Percentiles rank a stretch among this genome's conserved stretches.
Conservation (phyloP, 129 eudicot species). For the Tanacetum coccineum region DNA sequence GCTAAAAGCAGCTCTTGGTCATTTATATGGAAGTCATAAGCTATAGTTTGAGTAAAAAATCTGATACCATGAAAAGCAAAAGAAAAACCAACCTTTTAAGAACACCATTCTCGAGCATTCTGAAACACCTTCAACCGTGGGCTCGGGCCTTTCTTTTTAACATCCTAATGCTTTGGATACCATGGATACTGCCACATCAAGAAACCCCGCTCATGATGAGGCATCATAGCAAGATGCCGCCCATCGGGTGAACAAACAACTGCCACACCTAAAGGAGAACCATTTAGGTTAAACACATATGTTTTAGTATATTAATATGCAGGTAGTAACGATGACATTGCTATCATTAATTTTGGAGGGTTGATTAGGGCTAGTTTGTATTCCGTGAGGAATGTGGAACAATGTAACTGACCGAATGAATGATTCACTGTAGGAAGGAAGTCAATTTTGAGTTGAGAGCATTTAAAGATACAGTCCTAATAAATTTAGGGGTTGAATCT, state of each 20-base stretch:
- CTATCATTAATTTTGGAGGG: too few species aligned
- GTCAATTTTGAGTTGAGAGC: too few species aligned
- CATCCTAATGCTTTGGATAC: constrained; percentile 88
- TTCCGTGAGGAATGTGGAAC: too few species aligned
- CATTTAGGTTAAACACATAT: constrained; percentile 80
- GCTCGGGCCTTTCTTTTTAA: constrained; percentile 86
- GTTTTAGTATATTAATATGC: too few species aligned
- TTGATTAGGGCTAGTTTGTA: too few species aligned
- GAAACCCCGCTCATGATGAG: constrained; percentile 96
- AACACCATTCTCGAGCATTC: constrained; percentile 96
- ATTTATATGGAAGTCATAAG: too few species aligned
- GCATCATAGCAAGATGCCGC: constrained; percentile 98
- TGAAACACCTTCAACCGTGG: constrained; percentile 94
- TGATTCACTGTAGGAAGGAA: too few species aligned
- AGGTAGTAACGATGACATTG: too few species aligned
- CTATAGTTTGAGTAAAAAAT: too few species aligned
- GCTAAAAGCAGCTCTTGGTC: constrained; percentile 21
- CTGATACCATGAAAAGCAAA: neutral
- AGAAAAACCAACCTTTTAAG: constrained; percentile 32
- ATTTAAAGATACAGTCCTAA: too few species aligned
- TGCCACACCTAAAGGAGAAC: constrained; percentile 89
- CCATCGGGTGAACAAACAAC: constrained; percentile 95
- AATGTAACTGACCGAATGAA: too few species aligned
- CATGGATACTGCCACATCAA: constrained; percentile 97
- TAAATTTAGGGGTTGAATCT: too few species aligned